Base-by-base conservation (phyloP, 163 green algal genomes). In the Scenedesmus sp. region DNA sequence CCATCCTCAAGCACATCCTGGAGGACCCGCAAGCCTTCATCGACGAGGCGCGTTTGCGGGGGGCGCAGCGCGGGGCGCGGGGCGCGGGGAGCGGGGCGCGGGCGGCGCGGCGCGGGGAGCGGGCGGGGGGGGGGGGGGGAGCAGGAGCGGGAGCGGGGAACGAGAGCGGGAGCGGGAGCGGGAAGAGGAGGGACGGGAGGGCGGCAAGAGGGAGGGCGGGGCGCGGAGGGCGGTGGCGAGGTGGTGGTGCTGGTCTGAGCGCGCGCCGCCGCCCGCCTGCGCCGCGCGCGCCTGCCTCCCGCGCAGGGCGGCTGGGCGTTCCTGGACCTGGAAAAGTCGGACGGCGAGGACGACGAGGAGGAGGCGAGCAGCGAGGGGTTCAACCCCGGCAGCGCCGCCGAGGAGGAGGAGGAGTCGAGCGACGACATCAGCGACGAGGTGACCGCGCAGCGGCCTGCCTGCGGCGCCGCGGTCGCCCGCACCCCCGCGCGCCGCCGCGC, bases 261-360 rank as follows among this genome's bases (percentile, higher is more conserved):
- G 6, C 9, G 5, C 9, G 5, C 14, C n/a, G 53, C n/a, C 22
- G 53, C 53, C 22, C 14, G n/a, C 53, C 22, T 11, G 53, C 6
- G 53, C 24, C 53, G 5, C 53, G 10, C 6, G 7, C 24, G 5
- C 53, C 24, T 9, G 6, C n/a, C n/a, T 60, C 53, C 31, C n/a
- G n/a, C n/a, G 5, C 66, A 93, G n/a, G 96, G 96, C 39, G 96
- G 96, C 34, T 99, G 96, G 96, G 91, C 93, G 78, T 99, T 99
- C 83, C 87, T 99, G 47, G 94, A 99, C 88, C 90, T 93, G 53
- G 93, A 98, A 75, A 93, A 89, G 48, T 82, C 73, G 39, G 86
- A 87, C 15, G 63, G 53, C 11, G 80, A 82, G 60, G 84, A 78
- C 10, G 83, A 85, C 15, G 83, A 84, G 9, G 82, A 87, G 13